phyloP scores from a whole-genome alignment of 345 rosid species.

The Cardamine occulta region DNA sequence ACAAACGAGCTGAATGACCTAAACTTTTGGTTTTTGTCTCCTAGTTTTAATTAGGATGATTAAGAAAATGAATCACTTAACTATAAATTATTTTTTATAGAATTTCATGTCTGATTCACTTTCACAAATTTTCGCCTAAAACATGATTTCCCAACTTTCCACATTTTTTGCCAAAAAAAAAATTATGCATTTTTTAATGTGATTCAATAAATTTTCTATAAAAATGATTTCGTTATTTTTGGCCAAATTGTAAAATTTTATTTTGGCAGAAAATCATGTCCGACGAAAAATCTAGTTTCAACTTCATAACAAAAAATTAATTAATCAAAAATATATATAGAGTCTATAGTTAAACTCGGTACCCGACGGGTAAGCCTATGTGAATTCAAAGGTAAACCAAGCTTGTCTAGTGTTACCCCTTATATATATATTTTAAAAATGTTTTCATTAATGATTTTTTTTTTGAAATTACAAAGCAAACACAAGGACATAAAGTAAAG shows the following conservation, averaged over 20 bases:
- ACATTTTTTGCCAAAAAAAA: too few species aligned
- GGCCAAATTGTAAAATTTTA: not conserved
- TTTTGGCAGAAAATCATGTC: too few species aligned
- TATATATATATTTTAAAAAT: too few species aligned
- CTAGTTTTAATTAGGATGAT: constrained; percentile 7
- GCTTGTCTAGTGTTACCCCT: not conserved
- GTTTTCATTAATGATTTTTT: too few species aligned
- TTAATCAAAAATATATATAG: too few species aligned
- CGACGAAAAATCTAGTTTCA: too few species aligned
- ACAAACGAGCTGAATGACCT: not conserved
- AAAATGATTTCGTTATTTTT: too few species aligned
- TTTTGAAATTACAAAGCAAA: too few species aligned
- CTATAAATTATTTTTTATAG: not conserved
- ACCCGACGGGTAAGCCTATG: not conserved
- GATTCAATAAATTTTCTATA: not conserved
- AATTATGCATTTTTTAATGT: too few species aligned
- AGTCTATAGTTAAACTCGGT: too few species aligned
- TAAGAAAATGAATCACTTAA: not conserved
- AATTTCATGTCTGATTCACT: not conserved
- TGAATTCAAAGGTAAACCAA: not conserved
- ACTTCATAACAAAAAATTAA: not conserved
- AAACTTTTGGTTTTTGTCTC: constrained; percentile 23
- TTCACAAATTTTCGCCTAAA: not conserved
- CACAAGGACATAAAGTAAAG: too few species aligned
- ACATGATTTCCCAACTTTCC: too few species aligned